Base-by-base conservation (phyloP, 2,329 filamentous ascomycete species). In the Fusarium abutilonis region DNA sequence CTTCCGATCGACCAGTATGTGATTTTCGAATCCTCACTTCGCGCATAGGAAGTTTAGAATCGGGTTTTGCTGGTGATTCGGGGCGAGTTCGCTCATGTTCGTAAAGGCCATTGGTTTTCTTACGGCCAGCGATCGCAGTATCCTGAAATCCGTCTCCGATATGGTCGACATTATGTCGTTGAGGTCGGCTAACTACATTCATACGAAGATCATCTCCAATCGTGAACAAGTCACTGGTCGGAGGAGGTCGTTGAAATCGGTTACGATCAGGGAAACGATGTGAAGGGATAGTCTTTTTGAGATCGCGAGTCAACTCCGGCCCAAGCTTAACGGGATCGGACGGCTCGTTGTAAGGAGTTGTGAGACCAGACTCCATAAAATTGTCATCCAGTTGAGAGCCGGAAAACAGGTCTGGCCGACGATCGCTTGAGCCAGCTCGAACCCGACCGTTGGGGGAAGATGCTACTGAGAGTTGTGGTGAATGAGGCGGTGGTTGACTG, bases 1-100 rank as follows among this genome's bases (percentile, higher is more conserved):
- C 63, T 32, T 66, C 66, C 51, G 60, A 58, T 56, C 60, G 62
- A 11, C 64, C 69, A 28, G 46, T 47, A 44, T 72, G 66, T n/a
- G 68, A 60, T 38, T 66, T 72, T 41, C 67, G 64, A 36, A 74
- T 66, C 15, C 63, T 70, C 10, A 72, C 61, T 47, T 80, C 77
- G 17, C 80, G 76, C 54, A 80, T 66, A 1, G 80, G 73, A n/a
- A 80, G 70, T 43, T 73, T 77, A 15, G 75, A 67, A 19, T 74
- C 72, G 17, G 53, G 69, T 23, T 67, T 57, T 9, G 63, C 54
- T 31, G 71, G 70, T 4, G 70, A 71, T 11, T 59, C 59, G 6
- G 70, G 68, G 15, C 66, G 68, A 26, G 42, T 38, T 21, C 65
- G 66, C 8, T 58, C 45, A 23, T 53, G 44, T 14, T 60, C 56